Evolutionary conservation across 352 stramenopile species (phyloP), one percentile per base, ranked within the genome.

Genomic region (Globisporangium orthogonon): DNA sequence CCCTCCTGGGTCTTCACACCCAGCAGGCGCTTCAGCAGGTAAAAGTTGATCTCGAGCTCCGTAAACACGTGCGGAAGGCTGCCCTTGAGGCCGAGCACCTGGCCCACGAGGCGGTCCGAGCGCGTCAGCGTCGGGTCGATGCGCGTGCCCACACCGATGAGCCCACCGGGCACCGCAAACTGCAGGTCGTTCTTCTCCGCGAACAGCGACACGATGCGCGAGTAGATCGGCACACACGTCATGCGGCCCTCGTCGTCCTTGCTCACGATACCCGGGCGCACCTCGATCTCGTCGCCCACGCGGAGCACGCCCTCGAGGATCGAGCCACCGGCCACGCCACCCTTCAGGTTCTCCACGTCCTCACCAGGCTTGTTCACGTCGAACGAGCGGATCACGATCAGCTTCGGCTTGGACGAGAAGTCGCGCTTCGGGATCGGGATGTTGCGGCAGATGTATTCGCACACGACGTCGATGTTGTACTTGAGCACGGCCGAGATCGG

Each of bases 401-500:
- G 86, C 65, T 98, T 95, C 11, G 97, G 97, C 53, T 96, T 95
- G 45, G 79, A 97, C 14, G 95, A 98, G 74, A 99, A 99, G 79
- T 99, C 96, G 50, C 97, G 83, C 59, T 88, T 85, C n/a, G 98
- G 98, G 49, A 99, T 87, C 35, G 97, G 97, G 60, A 99, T 99
- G 75, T 98, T 97, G 66, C 97, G 94, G 62, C 97, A 97, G 68
- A 99, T 97, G 86, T 99, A 99, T 83, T 99, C 97, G 74, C 97
- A 99, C 7, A 99, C 95, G 7, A 99, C 89, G 74, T 99, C 97
- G 62, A 99, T 98, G 77, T 99, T 99, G 86, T 99, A 99, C 74
- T 98, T 98, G 33, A 99, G 78, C 59, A 99, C 97, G 33, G 98
- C 97, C 62, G 90, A 98, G 67, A 99, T 99, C 31, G 97, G 97